Evolutionary conservation across 805 yeast genomes (phyloP), one percentile per base, ranked within the genome.

Genomic region (Candida mattraensis): DNA sequence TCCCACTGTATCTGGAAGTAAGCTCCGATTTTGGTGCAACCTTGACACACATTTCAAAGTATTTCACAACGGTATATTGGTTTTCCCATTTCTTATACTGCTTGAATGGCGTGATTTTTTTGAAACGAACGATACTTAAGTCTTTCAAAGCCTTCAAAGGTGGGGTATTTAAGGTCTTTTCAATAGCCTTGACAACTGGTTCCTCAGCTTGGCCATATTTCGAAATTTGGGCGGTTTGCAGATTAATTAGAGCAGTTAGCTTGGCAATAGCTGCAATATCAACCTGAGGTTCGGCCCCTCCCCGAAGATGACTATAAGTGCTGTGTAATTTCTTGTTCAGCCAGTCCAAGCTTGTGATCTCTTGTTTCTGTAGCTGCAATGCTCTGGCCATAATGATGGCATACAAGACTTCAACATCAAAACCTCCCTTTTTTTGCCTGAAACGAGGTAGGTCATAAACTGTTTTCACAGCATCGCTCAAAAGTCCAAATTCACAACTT

Each of bases 351-450:
- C 31, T 29, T 5, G 41, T 30, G n/a, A 35, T 29, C 13, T 31
- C 39, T 6, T 37, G 16, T 9, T 40, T 26, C 14, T 39, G 35
- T 5, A 51, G 35, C 33, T 53, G 45, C 7, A 51, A 27, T 3
- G 55, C 46, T 30, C 60, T 47, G 31, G 57, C 23, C n/a, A 55
- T 31, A 7, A 49, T 35, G 5, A 58, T 37, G 2, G 53, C 47
- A 33, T 58, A 60, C 3, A 48, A 37, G 30, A 53, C 48, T 35
- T 47, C 45, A 2, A 42, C 37, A 5, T 42, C 42, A 32, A 42
- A 50, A 9, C 23, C 37, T 18, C 39, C 32, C 18, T 29, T 21
- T n/a, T 24, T 30, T n/a, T n/a, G n/a, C 10, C 35, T 30, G 24
- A 47, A 54, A 17, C 42, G 39, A 7, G 39, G 22, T 5, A 56